A percentile compares a stretch with the other conserved stretches of the same genome.
These are phyloP conservation scores for Chaetomium cochliodes DNA, from an alignment of 495 filamentous ascomycete species.

Conservation along the genomic window DNA sequence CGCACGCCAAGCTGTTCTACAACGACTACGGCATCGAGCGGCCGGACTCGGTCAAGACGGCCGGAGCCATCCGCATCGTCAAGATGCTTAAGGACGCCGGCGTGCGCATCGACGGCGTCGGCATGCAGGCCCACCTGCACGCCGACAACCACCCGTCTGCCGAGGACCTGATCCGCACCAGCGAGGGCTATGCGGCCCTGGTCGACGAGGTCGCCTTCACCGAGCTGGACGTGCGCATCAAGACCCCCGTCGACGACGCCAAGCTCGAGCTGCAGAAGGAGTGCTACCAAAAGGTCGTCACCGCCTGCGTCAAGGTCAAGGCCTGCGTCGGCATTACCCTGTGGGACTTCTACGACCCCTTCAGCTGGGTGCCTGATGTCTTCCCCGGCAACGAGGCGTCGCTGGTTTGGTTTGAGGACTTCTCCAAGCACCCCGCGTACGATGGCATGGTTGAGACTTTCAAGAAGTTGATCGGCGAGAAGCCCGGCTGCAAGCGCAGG, in stretches of 20 bases:
- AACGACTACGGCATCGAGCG: slow-evolving; percentile 68
- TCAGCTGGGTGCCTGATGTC: slow-evolving; percentile 57
- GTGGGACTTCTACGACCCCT: slow-evolving; percentile 59
- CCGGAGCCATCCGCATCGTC: slow-evolving; percentile 52
- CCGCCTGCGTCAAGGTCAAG: slow-evolving; percentile 58
- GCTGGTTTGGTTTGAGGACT: slow-evolving; percentile 51
- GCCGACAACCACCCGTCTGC: slow-evolving; percentile 51
- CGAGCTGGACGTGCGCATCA: slow-evolving; percentile 60
- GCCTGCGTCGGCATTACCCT: slow-evolving; percentile 66
- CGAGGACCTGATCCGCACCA: slow-evolving; percentile 46
- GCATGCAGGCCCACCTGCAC: slow-evolving; percentile 60
- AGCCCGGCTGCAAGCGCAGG: slow-evolving; percentile 6
- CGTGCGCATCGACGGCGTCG: slow-evolving; percentile 61
- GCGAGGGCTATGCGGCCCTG: slow-evolving; percentile 46
- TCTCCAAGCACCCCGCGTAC: slow-evolving; percentile 58
- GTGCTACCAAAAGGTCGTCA: slow-evolving; percentile 54
- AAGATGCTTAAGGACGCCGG: slow-evolving; percentile 51
- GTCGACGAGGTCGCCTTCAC: slow-evolving; percentile 61
- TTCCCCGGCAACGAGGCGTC: slow-evolving; percentile 57
- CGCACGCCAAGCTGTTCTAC: slow-evolving; percentile 61
- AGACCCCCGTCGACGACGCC: slow-evolving; percentile 45
- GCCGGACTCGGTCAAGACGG: slow-evolving; percentile 27
- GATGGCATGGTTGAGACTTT: slow-evolving; percentile 29
- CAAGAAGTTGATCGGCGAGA: slow-evolving; percentile 7
- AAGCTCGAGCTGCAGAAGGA: slow-evolving; percentile 56